phyloP scores from a whole-genome alignment of 1,284 basidiomycete species.

The Tetrapyrgos nigripes region DNA sequence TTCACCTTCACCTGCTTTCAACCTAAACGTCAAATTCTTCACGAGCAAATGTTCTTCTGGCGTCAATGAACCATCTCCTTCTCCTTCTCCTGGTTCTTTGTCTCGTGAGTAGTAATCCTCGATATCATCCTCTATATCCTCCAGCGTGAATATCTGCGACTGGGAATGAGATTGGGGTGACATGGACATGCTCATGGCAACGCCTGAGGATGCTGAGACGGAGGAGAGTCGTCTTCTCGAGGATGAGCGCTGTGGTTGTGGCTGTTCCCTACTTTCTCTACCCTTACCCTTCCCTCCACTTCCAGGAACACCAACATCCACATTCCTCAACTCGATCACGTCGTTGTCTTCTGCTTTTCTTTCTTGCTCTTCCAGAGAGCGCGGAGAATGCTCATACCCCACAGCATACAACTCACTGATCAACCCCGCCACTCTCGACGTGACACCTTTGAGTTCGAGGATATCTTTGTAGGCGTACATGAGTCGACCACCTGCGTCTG shows the following conservation, averaged over 20 bases:
- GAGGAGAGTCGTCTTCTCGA: neutral
- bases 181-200: neutral
- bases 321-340: constrained; percentile 66
- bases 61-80: constrained; percentile 19
- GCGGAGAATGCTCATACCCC: neutral
- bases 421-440: constrained; percentile 88
- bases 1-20: constrained; percentile 84
- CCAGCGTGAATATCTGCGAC: neutral
- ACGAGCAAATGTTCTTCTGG: constrained; percentile 59
- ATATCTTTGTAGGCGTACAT: constrained; percentile 95
- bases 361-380: neutral
- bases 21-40: constrained; percentile 72
- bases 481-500: constrained; percentile 92
- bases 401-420: constrained; percentile 87
- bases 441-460: constrained; percentile 92
- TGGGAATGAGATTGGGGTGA: neutral
- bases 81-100: constrained; percentile 26
- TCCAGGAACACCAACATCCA: constrained; percentile 78
- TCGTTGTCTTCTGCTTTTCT: constrained; percentile 25
- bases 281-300: neutral
- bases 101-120: too few species aligned
- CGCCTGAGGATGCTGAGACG: neutral
- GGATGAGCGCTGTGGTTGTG: too few species aligned
- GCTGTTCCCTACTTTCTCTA: too few species aligned
- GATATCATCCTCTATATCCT: neutral